phyloP scores from a whole-genome alignment of 2,329 filamentous ascomycete genomes.

The Pseudocercospora musae region DNA sequence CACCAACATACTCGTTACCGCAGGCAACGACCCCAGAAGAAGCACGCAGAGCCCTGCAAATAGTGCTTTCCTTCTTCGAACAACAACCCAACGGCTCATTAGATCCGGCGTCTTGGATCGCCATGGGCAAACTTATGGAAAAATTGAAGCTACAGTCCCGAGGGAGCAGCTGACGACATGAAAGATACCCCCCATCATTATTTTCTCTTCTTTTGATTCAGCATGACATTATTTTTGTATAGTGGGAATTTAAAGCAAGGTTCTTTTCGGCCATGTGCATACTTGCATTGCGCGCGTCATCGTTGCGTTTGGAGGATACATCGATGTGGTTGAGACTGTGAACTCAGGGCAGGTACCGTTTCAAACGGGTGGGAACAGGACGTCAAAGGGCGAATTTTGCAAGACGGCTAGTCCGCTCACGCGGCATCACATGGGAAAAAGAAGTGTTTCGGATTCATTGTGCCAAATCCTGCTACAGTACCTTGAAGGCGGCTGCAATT shows the following conservation, averaged over 20 bases:
- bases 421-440: conserved; percentile 14
- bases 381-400: conserved; percentile 3
- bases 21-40: conserved; percentile 76
- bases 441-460: conserved; percentile 1
- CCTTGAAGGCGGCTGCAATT: not conserved
- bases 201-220: conserved; percentile 3
- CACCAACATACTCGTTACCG: conserved; percentile 29
- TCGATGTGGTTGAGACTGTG: not conserved
- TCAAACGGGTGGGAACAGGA: conserved; percentile 2
- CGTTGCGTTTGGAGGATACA: not conserved
- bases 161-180: conserved; percentile 19
- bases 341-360: conserved; percentile 1
- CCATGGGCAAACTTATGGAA: conserved; percentile 78
- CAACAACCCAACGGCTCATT: conserved; percentile 66
- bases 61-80: conserved; percentile 78
- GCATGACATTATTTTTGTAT: not conserved
- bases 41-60: conserved; percentile 74
- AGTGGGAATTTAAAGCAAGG: not conserved
- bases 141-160: conserved; percentile 63
- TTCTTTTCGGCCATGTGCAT: conserved; percentile 3
- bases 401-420: conserved; percentile 23
- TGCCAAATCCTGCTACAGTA: not conserved
- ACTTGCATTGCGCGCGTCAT: not conserved
- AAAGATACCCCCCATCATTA: not conserved
- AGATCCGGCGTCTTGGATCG: conserved; percentile 73